Base-by-base conservation (phyloP, 345 rosid genomes). In the Linum trigynum region DNA sequence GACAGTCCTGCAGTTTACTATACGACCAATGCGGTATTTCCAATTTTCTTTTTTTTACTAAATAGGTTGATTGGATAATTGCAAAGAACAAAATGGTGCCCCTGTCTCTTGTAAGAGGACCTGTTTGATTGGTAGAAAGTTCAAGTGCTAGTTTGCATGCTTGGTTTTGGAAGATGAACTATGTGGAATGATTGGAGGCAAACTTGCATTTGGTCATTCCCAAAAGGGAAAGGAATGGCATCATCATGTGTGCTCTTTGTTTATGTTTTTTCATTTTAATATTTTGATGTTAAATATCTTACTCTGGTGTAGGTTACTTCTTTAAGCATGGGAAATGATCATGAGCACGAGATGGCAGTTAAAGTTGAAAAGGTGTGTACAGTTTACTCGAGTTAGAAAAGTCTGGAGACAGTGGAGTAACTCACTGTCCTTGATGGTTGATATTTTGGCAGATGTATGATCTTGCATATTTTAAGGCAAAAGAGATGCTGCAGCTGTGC, bases 1-100 rank as follows among this genome's bases (percentile, higher is more conserved):
- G 96, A 87, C 75, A 86, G 87, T 79, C 90, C 95, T 58, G 96
- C 92, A 39, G 80, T 89, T 43, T 89, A 87, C 85, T 84, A 84
- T 61, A 82, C 83, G 41, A 82, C 70, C 74, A 83, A 81, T 39
- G 92, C 92, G 89, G 98, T 87, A 91, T 70, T 66, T 41, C 38
- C 68, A 69, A n/a, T n/a, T n/a, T 23, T 23, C 64, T 74, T 73
- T 69, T 67, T 75, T 62, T 23, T 45, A 55, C n/a, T 36, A 51
- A 4, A 61, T 63, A 55, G 42, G 40, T 70, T 39, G 10, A 17
- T 63, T 38, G 42, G 32, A 23, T 23, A 23, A 23, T 23, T 23
- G 32, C 32, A 23, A 23, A 23, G 1, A 23, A 23, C 32, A 23
- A 23, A 23, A 23, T 23, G 32, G 32, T 1, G 32, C 32, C 32